Evolutionary conservation across 768 basidiomycete genomes (phyloP).

Genomic region (Suillus discolor): DNA sequence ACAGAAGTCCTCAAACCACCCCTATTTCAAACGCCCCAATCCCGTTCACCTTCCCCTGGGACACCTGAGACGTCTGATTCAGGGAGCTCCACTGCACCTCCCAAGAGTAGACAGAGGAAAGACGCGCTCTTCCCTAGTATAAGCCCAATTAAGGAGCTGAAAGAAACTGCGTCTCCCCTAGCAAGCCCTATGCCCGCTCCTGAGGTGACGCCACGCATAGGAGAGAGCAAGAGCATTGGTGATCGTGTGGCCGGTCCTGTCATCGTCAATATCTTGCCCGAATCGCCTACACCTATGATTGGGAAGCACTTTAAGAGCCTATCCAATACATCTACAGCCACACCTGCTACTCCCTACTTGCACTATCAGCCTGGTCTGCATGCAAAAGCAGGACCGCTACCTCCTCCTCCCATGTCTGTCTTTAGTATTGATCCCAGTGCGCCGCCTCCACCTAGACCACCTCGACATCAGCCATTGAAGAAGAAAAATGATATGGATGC

Average conservation of each 20-base stretch:
- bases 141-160: slow-evolving; percentile 31
- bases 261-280: slow-evolving; percentile 49
- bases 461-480: slow-evolving; percentile 59
- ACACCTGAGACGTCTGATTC: slow-evolving; percentile 34
- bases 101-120: slow-evolving; percentile 32
- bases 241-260: slow-evolving; percentile 66
- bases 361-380: slow-evolving; percentile 70
- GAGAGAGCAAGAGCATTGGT: slow-evolving; percentile 60
- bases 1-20: slow-evolving; percentile 37
- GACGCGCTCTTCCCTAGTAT: slow-evolving; percentile 36
- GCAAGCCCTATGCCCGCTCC: slow-evolving; percentile 19
- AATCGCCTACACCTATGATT: slow-evolving; percentile 25
- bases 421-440: slow-evolving; percentile 49
- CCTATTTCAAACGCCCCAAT: slow-evolving; percentile 40
- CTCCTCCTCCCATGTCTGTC: slow-evolving; percentile 64
- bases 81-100: slow-evolving; percentile 25
- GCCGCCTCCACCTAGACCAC: slow-evolving; percentile 61
- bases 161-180: slow-evolving; percentile 14
- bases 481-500: slow-evolving; percentile 53
- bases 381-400: slow-evolving; percentile 72
- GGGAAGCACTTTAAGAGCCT: slow-evolving; percentile 15
- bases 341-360: slow-evolving; percentile 45
- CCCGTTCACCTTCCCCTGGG: slow-evolving; percentile 34
- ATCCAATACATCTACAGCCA: slow-evolving; percentile 27
- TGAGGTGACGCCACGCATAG: slow-evolving; percentile 62